Percentiles rank a stretch among this genome's conserved stretches.
phyloP scores from a whole-genome alignment of 2,329 filamentous ascomycete genomes.

The Talaromyces sp. region DNA sequence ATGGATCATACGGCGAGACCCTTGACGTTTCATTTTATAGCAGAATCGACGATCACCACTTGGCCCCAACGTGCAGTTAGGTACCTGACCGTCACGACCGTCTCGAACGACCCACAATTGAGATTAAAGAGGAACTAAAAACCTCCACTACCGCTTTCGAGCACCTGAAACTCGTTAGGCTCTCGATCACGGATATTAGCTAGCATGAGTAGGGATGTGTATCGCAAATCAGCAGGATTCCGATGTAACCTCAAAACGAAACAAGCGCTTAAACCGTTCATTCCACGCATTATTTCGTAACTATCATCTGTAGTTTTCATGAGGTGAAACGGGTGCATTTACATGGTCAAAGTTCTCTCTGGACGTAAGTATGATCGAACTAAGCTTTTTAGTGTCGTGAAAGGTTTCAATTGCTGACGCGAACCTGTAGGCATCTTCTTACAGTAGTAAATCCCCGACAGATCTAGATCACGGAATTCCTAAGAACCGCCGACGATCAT shows the following conservation, averaged over 20 bases:
- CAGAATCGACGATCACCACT: background rate
- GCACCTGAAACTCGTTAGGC: background rate
- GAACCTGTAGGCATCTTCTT: background rate
- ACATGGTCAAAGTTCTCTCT: background rate
- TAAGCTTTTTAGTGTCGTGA: background rate
- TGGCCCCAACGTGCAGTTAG: background rate
- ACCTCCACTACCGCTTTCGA: background rate
- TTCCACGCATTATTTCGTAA: background rate
- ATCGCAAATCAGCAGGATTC: background rate
- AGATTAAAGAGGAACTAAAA: background rate
- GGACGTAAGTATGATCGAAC: background rate
- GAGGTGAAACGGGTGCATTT: background rate
- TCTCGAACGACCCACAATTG: background rate
- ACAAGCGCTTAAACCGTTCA: background rate
- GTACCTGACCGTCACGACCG: background rate
- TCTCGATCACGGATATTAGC: background rate
- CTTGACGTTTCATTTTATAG: background rate
- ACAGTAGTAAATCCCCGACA: background rate
- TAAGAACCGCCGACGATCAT: background rate
- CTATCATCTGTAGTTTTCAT: background rate
- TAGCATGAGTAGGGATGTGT: background rate
- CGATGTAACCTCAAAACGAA: background rate
- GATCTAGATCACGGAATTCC: background rate
- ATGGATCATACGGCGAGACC: background rate
- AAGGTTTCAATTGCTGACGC: background rate